A percentile compares a stretch with the other conserved stretches of the same genome.
Evolutionary conservation across 1,139 yeast genomes (phyloP).

Genomic region (Candida freyschussii): DNA sequence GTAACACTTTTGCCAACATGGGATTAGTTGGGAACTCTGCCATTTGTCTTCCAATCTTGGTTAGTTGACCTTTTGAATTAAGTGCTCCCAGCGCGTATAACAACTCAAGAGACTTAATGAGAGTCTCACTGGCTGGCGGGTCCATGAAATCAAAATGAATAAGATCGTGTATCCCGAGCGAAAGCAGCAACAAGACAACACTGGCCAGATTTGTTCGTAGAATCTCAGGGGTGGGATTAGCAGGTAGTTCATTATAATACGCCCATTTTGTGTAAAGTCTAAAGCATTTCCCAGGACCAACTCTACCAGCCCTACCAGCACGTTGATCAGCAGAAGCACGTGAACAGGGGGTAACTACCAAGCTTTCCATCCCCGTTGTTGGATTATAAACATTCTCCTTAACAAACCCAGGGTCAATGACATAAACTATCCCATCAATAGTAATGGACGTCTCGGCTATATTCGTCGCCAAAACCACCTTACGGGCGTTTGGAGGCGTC

Average conservation of each 20-base stretch:
- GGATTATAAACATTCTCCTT: constrained; percentile 84
- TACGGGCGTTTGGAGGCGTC: constrained; percentile 72
- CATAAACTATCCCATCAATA: constrained; percentile 85
- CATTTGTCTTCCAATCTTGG: constrained; percentile 78
- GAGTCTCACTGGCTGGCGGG: constrained; percentile 66
- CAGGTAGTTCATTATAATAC: constrained; percentile 68
- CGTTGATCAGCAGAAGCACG: constrained; percentile 94
- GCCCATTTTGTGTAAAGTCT: constrained; percentile 86
- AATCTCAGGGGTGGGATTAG: constrained; percentile 85
- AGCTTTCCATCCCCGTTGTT: constrained; percentile 82
- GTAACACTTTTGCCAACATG: constrained; percentile 70
- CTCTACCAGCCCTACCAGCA: constrained; percentile 97
- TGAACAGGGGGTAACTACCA: constrained; percentile 83
- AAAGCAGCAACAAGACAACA: constrained; percentile 66
- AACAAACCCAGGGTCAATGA: constrained; percentile 89
- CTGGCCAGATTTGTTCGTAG: constrained; percentile 74
- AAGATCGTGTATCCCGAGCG: constrained; percentile 79
- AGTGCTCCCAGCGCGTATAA: constrained; percentile 85
- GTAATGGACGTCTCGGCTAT: constrained; percentile 97
- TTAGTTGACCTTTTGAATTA: constrained; percentile 72
- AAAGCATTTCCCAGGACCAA: constrained; percentile 94
- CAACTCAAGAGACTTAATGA: constrained; percentile 73
- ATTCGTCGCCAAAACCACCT: constrained; percentile 91
- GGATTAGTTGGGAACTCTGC: constrained; percentile 94
- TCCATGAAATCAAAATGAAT: constrained; percentile 87